phyloP scores from a whole-genome alignment of 148 eudicot species.

The Rheum nobile region DNA sequence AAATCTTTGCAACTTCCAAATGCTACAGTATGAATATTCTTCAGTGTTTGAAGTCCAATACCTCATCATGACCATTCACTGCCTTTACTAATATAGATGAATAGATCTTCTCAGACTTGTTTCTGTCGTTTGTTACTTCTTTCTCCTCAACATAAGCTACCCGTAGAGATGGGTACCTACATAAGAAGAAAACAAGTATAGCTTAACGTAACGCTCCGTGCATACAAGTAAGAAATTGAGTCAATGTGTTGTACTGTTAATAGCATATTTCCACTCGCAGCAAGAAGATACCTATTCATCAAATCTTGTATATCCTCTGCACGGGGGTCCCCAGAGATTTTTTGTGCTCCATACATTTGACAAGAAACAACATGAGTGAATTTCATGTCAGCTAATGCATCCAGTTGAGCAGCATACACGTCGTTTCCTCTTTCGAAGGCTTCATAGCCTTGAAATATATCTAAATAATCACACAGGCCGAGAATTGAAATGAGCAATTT shows the following conservation, averaged over 20 bases:
- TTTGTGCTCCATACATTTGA: slow-evolving; percentile 82
- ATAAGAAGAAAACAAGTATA: slow-evolving; percentile 5
- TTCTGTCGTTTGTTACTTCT: slow-evolving; percentile 29
- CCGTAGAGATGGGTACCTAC: slow-evolving; percentile 79
- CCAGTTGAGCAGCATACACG: slow-evolving; percentile 71
- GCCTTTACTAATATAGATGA: slow-evolving; percentile 84
- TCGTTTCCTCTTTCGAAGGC: slow-evolving; percentile 60
- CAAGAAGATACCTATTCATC: slow-evolving; percentile 46
- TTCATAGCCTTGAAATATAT: slow-evolving; percentile 75
- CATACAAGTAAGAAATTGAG: not conserved
- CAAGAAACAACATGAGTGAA: slow-evolving; percentile 76
- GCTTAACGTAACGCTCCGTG: not conserved
- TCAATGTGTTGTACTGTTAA: not conserved
- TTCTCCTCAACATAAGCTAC: slow-evolving; percentile 96
- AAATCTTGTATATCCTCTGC: slow-evolving; percentile 76
- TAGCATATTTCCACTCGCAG: not conserved
- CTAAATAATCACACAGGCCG: slow-evolving; percentile 29
- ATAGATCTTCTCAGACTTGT: slow-evolving; percentile 38
- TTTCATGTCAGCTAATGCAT: slow-evolving; percentile 86
- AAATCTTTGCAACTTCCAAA: not conserved
- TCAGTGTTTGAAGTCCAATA: slow-evolving; percentile 13
- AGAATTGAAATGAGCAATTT: not conserved
- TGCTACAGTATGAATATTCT: not conserved
- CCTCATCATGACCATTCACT: slow-evolving; percentile 84
- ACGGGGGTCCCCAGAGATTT: slow-evolving; percentile 67